Conservation (phyloP, 2,329 filamentous ascomycete genomes). For the Epichloe baconii region DNA sequence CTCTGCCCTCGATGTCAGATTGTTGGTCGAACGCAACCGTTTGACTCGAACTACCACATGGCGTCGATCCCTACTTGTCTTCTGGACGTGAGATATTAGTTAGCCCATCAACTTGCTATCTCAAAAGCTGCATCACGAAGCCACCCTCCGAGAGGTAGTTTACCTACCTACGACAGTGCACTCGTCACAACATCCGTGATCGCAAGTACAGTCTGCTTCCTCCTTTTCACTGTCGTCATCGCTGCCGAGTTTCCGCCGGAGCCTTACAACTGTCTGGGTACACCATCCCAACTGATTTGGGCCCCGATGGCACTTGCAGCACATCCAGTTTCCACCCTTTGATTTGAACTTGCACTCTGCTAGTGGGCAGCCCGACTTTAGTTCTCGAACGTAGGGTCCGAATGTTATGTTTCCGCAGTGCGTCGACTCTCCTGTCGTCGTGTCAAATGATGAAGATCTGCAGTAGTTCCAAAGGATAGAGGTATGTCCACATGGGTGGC, state of each 20-base stretch:
- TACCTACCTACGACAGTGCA: slow-evolving; percentile 32
- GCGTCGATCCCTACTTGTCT: background rate
- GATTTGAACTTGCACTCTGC: slow-evolving; percentile 37
- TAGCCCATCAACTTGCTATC: background rate
- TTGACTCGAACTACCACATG: background rate
- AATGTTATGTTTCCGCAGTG: slow-evolving; percentile 37
- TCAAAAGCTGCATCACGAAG: background rate
- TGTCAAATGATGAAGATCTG: slow-evolving; percentile 29
- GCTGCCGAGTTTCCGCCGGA: slow-evolving; percentile 15
- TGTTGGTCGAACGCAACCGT: too few relatives aligned
- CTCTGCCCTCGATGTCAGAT: too few relatives aligned
- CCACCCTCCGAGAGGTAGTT: background rate
- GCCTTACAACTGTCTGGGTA: slow-evolving; percentile 21
- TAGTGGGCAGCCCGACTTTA: slow-evolving; percentile 32
- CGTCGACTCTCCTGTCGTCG: slow-evolving; percentile 34
- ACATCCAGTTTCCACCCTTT: slow-evolving; percentile 38
- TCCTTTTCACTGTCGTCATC: slow-evolving; percentile 20
- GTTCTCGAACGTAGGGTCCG: slow-evolving; percentile 27
- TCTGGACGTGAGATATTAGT: background rate
- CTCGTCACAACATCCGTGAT: slow-evolving; percentile 38
- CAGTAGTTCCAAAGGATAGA: slow-evolving; percentile 9
- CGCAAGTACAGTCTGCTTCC: slow-evolving; percentile 29
- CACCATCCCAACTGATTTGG: slow-evolving; percentile 43
- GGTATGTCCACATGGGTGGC: slow-evolving; percentile 8
- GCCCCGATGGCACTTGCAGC: slow-evolving; percentile 37